A percentile compares a stretch with the other conserved stretches of the same genome.
These are phyloP conservation scores for Cutaneotrichosporon dermatis DNA, from an alignment of 1,284 basidiomycete genomes.

Conservation along the genomic window DNA sequence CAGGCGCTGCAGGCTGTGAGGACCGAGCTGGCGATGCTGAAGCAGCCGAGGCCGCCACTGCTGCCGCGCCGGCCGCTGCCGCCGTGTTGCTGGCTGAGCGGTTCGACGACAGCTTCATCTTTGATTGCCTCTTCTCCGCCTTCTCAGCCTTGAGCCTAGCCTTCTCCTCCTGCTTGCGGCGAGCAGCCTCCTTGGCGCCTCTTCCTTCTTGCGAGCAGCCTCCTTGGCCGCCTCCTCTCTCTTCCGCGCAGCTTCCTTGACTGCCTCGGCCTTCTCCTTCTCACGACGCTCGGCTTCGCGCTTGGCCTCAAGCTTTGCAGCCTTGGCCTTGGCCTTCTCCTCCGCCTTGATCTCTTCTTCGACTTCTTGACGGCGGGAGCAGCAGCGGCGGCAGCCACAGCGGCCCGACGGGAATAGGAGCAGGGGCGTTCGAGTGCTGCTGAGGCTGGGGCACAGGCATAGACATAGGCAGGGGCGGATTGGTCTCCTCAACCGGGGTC, in stretches of 20 bases:
- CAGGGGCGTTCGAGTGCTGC: not conserved
- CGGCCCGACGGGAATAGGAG: not conserved
- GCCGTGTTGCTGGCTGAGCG: not conserved
- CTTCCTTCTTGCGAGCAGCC: constrained; percentile 15
- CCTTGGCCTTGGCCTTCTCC: constrained; percentile 42
- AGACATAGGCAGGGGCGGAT: not conserved
- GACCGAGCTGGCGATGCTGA: not conserved
- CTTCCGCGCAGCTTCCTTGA: constrained; percentile 13
- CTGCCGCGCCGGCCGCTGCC: not conserved
- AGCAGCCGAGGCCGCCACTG: not conserved
- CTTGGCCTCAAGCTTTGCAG: constrained; percentile 12
- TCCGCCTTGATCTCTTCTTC: constrained; percentile 69
- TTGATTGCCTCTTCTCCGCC: constrained; percentile 12
- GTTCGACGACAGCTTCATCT: not conserved
- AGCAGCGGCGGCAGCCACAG: not conserved
- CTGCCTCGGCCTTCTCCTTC: constrained; percentile 3
- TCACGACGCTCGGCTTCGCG: constrained; percentile 18
- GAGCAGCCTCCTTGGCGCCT: constrained; percentile 16
- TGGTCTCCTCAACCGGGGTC: not conserved
- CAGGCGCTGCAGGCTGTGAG: not conserved
- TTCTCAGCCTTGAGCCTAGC: constrained; percentile 22
- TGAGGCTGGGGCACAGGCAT: not conserved
- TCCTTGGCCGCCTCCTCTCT: constrained; percentile 16
- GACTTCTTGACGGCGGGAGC: constrained; percentile 53
- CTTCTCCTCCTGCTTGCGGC: constrained; percentile 15